These are phyloP conservation scores for Pseudozyma sp. DNA, from an alignment of 1,284 basidiomycete species.

Conservation along the genomic window DNA sequence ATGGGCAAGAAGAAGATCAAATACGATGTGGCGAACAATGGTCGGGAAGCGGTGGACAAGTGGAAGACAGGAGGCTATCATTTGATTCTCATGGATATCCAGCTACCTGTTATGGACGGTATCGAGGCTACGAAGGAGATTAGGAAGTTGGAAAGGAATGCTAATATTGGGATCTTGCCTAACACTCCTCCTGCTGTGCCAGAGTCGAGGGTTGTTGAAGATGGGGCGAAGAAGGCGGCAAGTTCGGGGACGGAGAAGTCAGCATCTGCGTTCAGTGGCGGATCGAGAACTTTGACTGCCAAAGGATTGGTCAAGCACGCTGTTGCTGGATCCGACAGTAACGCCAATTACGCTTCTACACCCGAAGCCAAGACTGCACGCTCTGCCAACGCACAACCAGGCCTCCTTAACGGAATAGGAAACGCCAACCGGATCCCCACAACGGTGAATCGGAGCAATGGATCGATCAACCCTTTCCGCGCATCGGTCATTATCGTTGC, in stretches of 20 bases:
- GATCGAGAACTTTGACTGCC: constrained; percentile 21
- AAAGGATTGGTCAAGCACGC: constrained; percentile 30
- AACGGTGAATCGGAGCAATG: constrained; percentile 18
- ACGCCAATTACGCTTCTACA: not conserved
- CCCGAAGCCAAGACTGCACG: constrained; percentile 11
- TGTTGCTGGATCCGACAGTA: constrained; percentile 9
- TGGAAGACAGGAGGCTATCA: constrained; percentile 95
- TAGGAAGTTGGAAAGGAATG: constrained; percentile 80
- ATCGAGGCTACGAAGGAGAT: constrained; percentile 98
- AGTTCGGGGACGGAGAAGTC: not conserved
- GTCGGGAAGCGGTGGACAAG: constrained; percentile 93
- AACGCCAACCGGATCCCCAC: constrained; percentile 1
- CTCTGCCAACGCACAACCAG: not conserved
- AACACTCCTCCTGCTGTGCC: constrained; percentile 72
- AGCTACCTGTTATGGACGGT: constrained; percentile 98
- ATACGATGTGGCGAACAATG: constrained; percentile 93
- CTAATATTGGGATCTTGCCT: constrained; percentile 79
- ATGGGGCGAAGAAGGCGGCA: not conserved
- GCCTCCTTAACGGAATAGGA: constrained; percentile 13
- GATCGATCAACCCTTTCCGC: constrained; percentile 74
- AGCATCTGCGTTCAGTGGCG: constrained; percentile 1
- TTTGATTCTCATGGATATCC: constrained; percentile 99
- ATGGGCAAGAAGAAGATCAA: constrained; percentile 97
- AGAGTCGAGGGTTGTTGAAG: constrained; percentile 7
- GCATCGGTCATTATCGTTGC: constrained; percentile 98